Evolutionary conservation across 2,329 filamentous ascomycete genomes (phyloP), one percentile per base, ranked within the genome.

Genomic region (Trichoderma gracile): DNA sequence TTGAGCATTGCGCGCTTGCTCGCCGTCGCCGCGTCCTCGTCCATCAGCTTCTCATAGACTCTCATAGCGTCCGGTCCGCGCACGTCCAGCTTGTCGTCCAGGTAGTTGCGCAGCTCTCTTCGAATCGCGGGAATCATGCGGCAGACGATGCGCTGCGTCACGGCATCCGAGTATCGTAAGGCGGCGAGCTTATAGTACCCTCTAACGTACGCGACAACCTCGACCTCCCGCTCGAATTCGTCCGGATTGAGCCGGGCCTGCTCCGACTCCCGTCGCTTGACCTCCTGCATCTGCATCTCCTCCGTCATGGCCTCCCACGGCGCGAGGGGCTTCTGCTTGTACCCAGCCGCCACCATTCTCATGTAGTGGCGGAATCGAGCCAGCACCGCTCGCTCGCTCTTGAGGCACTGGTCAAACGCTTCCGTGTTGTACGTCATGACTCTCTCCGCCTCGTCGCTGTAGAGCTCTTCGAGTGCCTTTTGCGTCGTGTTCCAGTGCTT

Each of bases 171-270:
- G 69, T 92, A 89, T 1, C 89, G 83, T 40, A 81, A 77, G 0
- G 86, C 83, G 0, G 90, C 89, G 5, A 89, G 83, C 53, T 85
- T 80, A 71, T 93, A 93, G 73, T 92, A 93, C 0, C 84, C 88
- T 0, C 88, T 79, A 50, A 91, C 81, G 4, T 86, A 86, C 0
- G 86, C 60, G 14, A 89, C 83, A 0, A 89, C 84, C 9, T 82
- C 78, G 0, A 93, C 74, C 71, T 92, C 89, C 0, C 77, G 74
- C 1, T 79, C 72, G 68, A 86, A 92, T 0, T 80, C 78, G 69
- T 92, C 89, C 0, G 78, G 73, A 0, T 81, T 82, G 12, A 91
- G 77, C 27, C 81, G 82, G 14, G 73, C 69, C 7, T 79, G 67
- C 27, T 86, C 79, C 7, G 72, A 68, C 23, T 76, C 73, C 8